These are phyloP conservation scores for Aspergillus latus DNA, from an alignment of 2,329 filamentous ascomycete genomes.

Conservation along the genomic window DNA sequence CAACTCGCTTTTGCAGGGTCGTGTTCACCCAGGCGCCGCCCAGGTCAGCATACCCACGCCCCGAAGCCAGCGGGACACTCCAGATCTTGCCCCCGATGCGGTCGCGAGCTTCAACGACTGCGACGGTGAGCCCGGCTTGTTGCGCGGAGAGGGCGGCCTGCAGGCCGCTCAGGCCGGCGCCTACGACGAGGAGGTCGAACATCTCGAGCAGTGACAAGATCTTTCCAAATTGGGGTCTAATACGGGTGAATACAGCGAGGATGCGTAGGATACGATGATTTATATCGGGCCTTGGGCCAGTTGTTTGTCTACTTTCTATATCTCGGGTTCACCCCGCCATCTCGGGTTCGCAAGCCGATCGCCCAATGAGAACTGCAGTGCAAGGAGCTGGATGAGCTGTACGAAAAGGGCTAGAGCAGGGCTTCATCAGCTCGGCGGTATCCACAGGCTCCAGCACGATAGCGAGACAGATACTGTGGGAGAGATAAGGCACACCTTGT, in stretches of 20 bases:
- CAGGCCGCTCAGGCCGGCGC: conserved; percentile 42
- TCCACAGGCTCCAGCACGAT: no score
- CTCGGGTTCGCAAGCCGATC: conserved; percentile 1
- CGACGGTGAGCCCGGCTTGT: conserved; percentile 33
- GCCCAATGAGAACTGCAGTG: neutral
- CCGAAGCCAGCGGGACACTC: conserved; percentile 12
- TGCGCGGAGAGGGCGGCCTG: conserved; percentile 35
- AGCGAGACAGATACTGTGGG: no score
- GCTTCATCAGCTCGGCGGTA: no score
- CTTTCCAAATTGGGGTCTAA: no score
- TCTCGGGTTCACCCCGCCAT: neutral
- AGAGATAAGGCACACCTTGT: no score
- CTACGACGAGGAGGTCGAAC: conserved; percentile 37
- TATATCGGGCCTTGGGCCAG: neutral
- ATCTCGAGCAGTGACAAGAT: neutral
- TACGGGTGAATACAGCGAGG: no score
- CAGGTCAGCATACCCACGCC: conserved; percentile 44
- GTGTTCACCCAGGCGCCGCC: conserved; percentile 64
- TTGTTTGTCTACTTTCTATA: neutral
- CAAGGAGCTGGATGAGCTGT: neutral
- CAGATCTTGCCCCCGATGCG: conserved; percentile 47
- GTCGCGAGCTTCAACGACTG: conserved; percentile 45
- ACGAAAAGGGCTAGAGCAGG: neutral
- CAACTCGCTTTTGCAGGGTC: conserved; percentile 51
- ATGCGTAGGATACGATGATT: neutral